Evolutionary conservation across 306 rosid species (phyloP), one percentile per base, ranked within the genome.

Genomic region (Argentina anserina): DNA sequence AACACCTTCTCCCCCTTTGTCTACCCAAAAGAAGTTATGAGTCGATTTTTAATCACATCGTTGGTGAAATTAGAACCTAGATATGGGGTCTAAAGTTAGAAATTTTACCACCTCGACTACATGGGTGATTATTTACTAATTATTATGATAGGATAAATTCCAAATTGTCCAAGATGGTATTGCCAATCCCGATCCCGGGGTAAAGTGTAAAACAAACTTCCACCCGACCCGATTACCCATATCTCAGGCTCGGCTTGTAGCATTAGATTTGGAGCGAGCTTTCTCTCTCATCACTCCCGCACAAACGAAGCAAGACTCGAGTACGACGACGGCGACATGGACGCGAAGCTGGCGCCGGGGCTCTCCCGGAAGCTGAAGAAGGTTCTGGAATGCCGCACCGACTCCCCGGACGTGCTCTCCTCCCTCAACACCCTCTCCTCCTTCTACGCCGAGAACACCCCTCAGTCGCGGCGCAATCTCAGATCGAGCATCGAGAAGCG

Each of bases 321-420:
- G 18, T n/a, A n/a, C 14, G 94, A 87, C 87, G 73, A 86, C 88
- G 66, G 60, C 88, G 83, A 84, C 75, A 62, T 62, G 67, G 67
- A 62, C 43, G 39, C 43, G 43, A 62, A 62, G 84, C 71, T 94
- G 45, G 99, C 97, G 63, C 95, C 97, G 66, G 95, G 99, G 41
- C 88, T 94, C 3, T 94, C 97, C 7, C 92, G 97, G 90, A 94
- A 94, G 80, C 90, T 94, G 85, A 94, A 91, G 92, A 94, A 94
- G 81, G 97, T 94, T 62, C 73, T 91, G 82, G 99, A 91, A 41
- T 89, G 90, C 29, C 83, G 88, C 74, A 89, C 90, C 28, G 99
- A 94, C 59, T 81, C 97, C 9, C 96, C 97, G 42, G 95, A 94
- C 77, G 86, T 91, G 5, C 70, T 94, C 74, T 85, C 90, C 23